Conservation (phyloP, 257 asterid genomes). For the Scutellaria baicalensis region DNA sequence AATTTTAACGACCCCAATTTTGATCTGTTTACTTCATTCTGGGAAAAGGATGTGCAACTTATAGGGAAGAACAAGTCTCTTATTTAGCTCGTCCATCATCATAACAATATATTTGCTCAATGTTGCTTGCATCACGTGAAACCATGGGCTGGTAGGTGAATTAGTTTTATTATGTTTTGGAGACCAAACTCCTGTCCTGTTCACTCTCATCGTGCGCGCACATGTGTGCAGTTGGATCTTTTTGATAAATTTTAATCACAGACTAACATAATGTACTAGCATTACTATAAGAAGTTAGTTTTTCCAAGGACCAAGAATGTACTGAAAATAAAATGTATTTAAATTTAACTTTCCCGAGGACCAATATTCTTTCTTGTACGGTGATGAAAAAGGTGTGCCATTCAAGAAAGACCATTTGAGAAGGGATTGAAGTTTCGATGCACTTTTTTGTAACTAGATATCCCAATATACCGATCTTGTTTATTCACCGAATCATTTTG, state of each 20-base stretch:
- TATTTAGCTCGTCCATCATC: background rate
- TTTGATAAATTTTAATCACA: background rate
- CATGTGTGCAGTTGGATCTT: background rate
- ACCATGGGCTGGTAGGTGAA: background rate
- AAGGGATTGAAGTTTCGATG: background rate
- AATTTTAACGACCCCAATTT: background rate
- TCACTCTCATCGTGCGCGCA: background rate
- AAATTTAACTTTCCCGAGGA: background rate
- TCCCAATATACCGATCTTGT: background rate
- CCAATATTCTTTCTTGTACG: background rate
- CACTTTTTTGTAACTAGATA: background rate
- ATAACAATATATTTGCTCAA: background rate
- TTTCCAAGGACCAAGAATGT: background rate
- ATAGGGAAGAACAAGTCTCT: background rate
- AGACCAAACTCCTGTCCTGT: background rate
- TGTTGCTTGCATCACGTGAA: background rate
- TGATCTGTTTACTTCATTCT: background rate
- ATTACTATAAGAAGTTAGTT: slow-evolving; percentile 5
- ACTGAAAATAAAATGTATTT: background rate
- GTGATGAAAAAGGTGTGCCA: background rate
- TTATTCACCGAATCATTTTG: background rate
- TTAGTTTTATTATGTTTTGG: background rate
- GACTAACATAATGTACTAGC: background rate
- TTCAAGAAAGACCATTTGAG: slow-evolving; percentile 3
- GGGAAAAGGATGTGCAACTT: background rate